Conservation (phyloP, 2,329 filamentous ascomycete species). For the Colletotrichum camelliae region DNA sequence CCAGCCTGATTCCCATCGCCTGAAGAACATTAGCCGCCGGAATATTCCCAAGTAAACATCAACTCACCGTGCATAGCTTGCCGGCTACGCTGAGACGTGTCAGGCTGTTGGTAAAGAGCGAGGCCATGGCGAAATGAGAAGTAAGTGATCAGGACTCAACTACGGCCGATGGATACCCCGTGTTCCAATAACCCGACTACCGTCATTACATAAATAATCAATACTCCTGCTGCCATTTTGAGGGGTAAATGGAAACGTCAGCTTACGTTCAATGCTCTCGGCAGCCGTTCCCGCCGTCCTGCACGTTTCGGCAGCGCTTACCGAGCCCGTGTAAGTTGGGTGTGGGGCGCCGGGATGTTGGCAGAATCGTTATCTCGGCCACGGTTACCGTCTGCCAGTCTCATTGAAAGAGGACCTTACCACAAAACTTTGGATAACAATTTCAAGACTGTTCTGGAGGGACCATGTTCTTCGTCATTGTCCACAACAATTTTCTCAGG, state of each 20-base stretch:
- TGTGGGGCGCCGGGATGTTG: neutral
- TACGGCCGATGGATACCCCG: neutral
- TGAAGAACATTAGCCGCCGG: neutral
- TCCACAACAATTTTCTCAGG: neutral
- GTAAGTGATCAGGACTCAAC: neutral
- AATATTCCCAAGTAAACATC: neutral
- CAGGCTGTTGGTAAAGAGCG: constrained; percentile 3
- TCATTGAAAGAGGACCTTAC: neutral
- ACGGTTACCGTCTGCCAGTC: neutral
- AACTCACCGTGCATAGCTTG: constrained; percentile 3
- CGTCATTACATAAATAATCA: neutral
- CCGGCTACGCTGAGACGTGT: neutral
- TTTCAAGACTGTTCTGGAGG: neutral
- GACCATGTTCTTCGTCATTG: neutral
- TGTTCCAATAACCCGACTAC: neutral
- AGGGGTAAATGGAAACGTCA: neutral
- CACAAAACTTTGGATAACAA: neutral
- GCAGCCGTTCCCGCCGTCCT: neutral
- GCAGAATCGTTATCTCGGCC: neutral
- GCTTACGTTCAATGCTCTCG: neutral
- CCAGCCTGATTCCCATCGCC: constrained; percentile 34
- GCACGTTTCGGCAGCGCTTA: neutral
- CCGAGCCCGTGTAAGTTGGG: neutral
- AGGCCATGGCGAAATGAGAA: neutral
- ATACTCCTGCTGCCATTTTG: neutral